Evolutionary conservation across 192 early-diverging fungal species (phyloP), one percentile per base, ranked within the genome.

Genomic region (Fimicolochytrium jonesii): DNA sequence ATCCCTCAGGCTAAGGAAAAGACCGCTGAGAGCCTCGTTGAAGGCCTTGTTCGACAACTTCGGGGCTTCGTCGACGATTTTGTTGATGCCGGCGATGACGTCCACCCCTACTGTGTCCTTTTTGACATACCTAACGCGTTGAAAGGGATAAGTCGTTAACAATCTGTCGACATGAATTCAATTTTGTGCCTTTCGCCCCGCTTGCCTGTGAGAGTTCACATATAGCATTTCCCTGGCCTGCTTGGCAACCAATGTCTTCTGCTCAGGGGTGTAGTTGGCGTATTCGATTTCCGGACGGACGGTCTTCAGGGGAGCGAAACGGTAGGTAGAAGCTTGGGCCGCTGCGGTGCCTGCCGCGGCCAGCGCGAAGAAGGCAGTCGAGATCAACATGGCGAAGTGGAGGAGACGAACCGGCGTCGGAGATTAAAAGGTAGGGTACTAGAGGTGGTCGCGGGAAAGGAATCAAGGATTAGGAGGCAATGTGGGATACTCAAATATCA

Each of bases 1-100:
- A 47, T 71, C 70, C 11, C 70, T 56, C 3, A 61, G 41, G 7
- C 37, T 33, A 3, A 63, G 57, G 56, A 66, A 71, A 28, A 66
- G 20, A 6, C 55, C 52, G 23, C 52, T 37, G 11, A 59, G 42
- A 13, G 20, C 37, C 29, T 47, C 37, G 62, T 71, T 63, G 44
- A 67, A 71, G 33, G 59, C 59, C 28, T 39, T 13, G 44, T 71
- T 39, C 11, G 54, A 31, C n/a, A 61, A 23, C 15, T 15, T 59
- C 15, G 11, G n/a, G 3, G 64, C 69, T 20, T 65, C 60, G 50
- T 26, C 43, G 6, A 34, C 51, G 26, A 71, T 41, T 2, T 13
- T 48, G 31, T 37, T 45, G 29, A 63, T 41, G n/a, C 37, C 33
- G 7, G 62, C 41, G 13, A 49, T 34, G n/a, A 56, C 56, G 57